phyloP scores from a whole-genome alignment of 441 rosid species.

The Adansonia madagascariensis region DNA sequence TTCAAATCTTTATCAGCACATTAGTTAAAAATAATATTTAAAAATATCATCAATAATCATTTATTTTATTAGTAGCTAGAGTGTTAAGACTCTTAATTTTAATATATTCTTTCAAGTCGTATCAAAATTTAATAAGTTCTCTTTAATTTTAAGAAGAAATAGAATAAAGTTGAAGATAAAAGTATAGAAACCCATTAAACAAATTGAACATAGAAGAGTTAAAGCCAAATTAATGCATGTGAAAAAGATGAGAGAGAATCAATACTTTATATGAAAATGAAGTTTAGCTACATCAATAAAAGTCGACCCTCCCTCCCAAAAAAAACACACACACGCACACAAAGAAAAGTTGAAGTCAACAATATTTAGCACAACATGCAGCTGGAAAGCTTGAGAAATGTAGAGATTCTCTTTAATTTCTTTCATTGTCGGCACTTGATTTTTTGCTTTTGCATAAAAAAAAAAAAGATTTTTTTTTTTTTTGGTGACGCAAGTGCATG shows the following conservation, averaged over 20 bases:
- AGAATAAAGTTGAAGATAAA: background rate
- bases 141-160: background rate
- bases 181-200: background rate
- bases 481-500: conserved; percentile 28
- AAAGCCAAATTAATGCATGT: background rate
- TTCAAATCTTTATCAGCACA: no score
- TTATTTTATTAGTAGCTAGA: no score
- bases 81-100: no score
- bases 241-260: background rate
- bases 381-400: background rate
- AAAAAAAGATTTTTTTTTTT: no score
- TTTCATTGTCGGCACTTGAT: background rate
- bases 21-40: no score
- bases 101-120: background rate
- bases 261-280: background rate
- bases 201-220: background rate
- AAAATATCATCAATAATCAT: no score
- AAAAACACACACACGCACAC: background rate
- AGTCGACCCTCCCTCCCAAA: background rate
- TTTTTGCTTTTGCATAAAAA: background rate
- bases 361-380: conserved; percentile 7
- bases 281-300: background rate
- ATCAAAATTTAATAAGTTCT: no score
- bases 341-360: background rate
- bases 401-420: background rate